Evolutionary conservation across 2,329 filamentous ascomycete species (phyloP).

Genomic region (Zalaria sp.): DNA sequence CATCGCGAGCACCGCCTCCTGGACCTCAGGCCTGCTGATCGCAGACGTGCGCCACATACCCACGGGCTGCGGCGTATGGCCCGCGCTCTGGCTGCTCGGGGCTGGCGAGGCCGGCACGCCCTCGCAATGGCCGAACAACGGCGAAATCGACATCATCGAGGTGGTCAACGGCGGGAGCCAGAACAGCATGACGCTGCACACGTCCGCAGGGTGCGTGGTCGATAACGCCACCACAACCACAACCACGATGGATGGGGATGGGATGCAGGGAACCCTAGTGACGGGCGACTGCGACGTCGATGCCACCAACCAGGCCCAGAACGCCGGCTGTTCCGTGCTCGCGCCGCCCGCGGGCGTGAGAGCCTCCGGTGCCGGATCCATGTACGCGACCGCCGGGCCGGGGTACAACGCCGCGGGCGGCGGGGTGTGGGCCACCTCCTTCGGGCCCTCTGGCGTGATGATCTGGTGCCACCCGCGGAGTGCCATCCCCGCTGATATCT

Average conservation of each 20-base stretch:
- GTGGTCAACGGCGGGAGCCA: conserved; percentile 27
- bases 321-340: conserved; percentile 28
- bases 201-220: conserved; percentile 28
- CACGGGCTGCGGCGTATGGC: conserved; percentile 37
- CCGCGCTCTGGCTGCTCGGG: conserved; percentile 30
- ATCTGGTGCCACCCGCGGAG: conserved; percentile 73
- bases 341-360: conserved; percentile 12
- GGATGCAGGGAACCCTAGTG: conserved; percentile 25
- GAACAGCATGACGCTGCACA: conserved; percentile 35
- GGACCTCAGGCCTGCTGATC: conserved; percentile 33
- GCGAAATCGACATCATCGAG: conserved; percentile 37
- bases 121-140: conserved; percentile 25
- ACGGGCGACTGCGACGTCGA: conserved; percentile 36
- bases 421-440: conserved; percentile 37
- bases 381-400: conserved; percentile 26
- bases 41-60: conserved; percentile 40
- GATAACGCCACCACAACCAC: conserved; percentile 15
- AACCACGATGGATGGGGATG: conserved; percentile 23
- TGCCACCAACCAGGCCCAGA: conserved; percentile 22
- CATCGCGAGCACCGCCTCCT: conserved; percentile 30
- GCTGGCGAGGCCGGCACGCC: conserved; percentile 10
- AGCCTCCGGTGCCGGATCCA: conserved; percentile 9
- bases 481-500: conserved; percentile 50
- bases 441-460: conserved; percentile 57
- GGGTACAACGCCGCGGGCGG: conserved; percentile 36